These are phyloP conservation scores for Imleria badia DNA, from an alignment of 768 basidiomycete species.

Conservation along the genomic window DNA sequence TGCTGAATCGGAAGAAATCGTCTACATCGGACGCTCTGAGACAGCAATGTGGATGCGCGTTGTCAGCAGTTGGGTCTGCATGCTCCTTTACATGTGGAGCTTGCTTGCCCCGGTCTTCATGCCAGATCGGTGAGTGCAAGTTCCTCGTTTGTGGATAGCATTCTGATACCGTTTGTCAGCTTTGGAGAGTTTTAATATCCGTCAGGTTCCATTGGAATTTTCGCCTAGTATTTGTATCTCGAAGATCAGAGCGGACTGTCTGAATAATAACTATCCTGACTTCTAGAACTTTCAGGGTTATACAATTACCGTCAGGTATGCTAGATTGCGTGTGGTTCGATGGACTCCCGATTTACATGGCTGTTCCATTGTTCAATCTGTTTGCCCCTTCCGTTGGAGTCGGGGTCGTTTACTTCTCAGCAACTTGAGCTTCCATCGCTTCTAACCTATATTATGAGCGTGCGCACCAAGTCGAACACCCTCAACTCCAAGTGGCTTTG, in stretches of 20 bases:
- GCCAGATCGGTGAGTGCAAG: conserved; percentile 73
- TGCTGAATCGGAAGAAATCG: conserved; percentile 58
- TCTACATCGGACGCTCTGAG: conserved; percentile 93
- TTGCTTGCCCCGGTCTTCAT: conserved; percentile 84
- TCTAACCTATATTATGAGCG: neutral
- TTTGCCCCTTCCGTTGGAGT: no score
- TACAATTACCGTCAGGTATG: neutral
- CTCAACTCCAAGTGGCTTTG: no score
- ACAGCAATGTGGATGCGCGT: conserved; percentile 99
- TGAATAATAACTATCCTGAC: neutral
- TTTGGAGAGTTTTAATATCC: conserved; percentile 26
- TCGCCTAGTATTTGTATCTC: conserved; percentile 1
- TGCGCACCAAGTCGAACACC: no score
- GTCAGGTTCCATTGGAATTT: neutral
- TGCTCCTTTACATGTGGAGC: conserved; percentile 83
- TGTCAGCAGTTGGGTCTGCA: conserved; percentile 94
- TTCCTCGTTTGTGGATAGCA: neutral
- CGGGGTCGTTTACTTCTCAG: no score
- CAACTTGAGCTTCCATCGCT: neutral
- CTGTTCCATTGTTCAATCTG: no score
- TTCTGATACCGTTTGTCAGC: conserved; percentile 13
- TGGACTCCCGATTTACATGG: neutral
- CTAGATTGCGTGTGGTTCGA: neutral
- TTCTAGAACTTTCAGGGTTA: neutral
- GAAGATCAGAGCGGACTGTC: neutral